Conservation (phyloP, 345 rosid genomes). For the Sonneratia caseolaris region DNA sequence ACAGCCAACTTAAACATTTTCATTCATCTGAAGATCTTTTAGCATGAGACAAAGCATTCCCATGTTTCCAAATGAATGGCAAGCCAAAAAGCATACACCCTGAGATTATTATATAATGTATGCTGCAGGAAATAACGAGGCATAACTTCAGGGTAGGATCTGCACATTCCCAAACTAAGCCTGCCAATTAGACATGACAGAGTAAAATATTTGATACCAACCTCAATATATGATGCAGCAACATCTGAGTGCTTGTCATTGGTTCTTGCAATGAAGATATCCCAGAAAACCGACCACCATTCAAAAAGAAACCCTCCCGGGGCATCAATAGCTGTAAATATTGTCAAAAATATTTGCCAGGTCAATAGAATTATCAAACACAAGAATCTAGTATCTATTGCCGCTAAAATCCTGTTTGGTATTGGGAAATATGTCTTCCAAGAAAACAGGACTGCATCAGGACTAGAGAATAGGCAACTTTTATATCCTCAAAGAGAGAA, state of each 20-base stretch:
- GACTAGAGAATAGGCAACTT: background rate
- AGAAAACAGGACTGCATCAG: background rate
- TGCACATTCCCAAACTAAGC: background rate
- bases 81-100: background rate
- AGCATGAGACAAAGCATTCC: background rate
- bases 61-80: background rate
- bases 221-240: slow-evolving; percentile 98
- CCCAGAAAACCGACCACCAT: slow-evolving; percentile 99
- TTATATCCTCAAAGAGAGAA: background rate
- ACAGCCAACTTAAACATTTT: background rate
- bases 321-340: slow-evolving; percentile 79
- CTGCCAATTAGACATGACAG: background rate
- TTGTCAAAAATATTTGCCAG: background rate
- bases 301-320: slow-evolving; percentile 99
- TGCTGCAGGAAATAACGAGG: background rate
- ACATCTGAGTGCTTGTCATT: slow-evolving; percentile 98
- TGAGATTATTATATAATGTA: background rate
- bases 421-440: background rate
- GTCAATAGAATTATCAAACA: background rate
- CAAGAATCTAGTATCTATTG: background rate
- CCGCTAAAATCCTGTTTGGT: background rate
- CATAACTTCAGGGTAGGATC: background rate
- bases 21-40: background rate
- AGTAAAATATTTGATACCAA: slow-evolving; percentile 12
- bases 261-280: slow-evolving; percentile 95